These are phyloP conservation scores for Blastobotrys proliferans DNA, from an alignment of 1,139 yeast species.

Conservation along the genomic window DNA sequence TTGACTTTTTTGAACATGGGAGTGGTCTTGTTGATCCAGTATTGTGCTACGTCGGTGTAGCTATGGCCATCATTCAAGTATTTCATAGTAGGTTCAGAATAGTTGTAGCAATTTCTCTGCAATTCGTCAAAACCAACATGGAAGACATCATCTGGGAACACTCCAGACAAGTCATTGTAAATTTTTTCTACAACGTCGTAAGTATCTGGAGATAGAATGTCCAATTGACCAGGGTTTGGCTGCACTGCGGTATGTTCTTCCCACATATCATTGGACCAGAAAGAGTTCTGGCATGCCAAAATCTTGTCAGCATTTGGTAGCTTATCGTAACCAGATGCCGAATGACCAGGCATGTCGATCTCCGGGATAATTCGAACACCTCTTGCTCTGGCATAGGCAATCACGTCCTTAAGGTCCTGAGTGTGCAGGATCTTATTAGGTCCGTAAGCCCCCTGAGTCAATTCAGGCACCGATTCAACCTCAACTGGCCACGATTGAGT, in stretches of 20 bases:
- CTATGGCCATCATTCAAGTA: constrained; percentile 42
- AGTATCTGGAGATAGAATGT: constrained; percentile 38
- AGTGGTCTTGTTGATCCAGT: constrained; percentile 40
- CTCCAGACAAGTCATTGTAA: constrained; percentile 37
- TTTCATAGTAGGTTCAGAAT: constrained; percentile 31
- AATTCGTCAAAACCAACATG: constrained; percentile 50
- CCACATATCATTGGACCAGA: constrained; percentile 32
- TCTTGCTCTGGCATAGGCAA: constrained; percentile 39
- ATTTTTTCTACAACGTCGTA: constrained; percentile 39
- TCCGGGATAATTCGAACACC: constrained; percentile 49
- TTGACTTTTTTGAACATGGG: constrained; percentile 37
- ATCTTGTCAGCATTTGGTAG: constrained; percentile 35
- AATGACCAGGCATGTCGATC: constrained; percentile 49
- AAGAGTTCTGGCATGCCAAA: constrained; percentile 37
- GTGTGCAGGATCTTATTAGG: constrained; percentile 36
- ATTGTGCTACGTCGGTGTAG: constrained; percentile 38
- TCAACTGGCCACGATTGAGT: constrained; percentile 47
- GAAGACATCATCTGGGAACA: constrained; percentile 42
- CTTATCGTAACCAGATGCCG: constrained; percentile 45
- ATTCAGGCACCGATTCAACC: constrained; percentile 39
- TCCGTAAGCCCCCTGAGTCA: constrained; percentile 44
- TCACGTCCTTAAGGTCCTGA: constrained; percentile 35
- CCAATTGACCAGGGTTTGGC: constrained; percentile 46
- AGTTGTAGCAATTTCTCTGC: constrained; percentile 39
- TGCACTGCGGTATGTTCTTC: constrained; percentile 39